phyloP scores from a whole-genome alignment of 2,329 filamentous ascomycete genomes.

The Verruconis gallopava region DNA sequence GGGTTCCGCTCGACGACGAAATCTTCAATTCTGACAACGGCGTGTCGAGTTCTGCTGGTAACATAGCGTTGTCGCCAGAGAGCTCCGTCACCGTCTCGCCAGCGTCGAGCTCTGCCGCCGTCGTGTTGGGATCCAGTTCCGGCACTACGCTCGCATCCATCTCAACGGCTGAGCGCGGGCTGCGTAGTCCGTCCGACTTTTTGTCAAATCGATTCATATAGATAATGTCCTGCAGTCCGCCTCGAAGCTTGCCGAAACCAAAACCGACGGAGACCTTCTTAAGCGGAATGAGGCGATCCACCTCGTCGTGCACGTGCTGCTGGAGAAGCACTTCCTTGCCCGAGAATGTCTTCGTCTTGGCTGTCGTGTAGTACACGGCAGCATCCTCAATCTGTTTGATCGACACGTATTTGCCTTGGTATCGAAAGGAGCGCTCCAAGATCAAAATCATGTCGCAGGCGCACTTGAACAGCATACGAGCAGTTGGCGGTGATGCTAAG shows the following conservation, averaged over 20 bases:
- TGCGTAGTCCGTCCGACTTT: not conserved
- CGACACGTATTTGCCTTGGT: not conserved
- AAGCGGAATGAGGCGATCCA: not conserved
- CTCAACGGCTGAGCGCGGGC: not conserved
- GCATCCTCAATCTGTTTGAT: conserved; percentile 1
- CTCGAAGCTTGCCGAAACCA: not conserved
- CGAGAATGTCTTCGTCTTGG: not conserved
- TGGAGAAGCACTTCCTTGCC: not conserved
- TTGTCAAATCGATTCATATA: not conserved
- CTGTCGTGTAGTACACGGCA: not conserved
- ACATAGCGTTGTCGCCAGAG: not conserved
- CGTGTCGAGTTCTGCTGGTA: not conserved
- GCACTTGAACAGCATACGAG: not conserved
- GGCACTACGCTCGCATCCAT: not conserved
- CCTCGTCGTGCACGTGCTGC: not conserved
- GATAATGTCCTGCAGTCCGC: not conserved
- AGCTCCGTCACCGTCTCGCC: not conserved
- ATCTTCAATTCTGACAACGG: not conserved
- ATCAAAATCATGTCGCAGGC: conserved; percentile 1
- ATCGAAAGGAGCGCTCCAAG: not conserved
- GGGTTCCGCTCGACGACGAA: not conserved
- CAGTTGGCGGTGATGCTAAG: not conserved
- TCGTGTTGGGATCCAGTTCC: not conserved
- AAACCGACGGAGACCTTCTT: not conserved
- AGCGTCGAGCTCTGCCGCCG: not conserved